Evolutionary conservation across 2,329 filamentous ascomycete genomes (phyloP).

Genomic region (Nigrospora oryzae): DNA sequence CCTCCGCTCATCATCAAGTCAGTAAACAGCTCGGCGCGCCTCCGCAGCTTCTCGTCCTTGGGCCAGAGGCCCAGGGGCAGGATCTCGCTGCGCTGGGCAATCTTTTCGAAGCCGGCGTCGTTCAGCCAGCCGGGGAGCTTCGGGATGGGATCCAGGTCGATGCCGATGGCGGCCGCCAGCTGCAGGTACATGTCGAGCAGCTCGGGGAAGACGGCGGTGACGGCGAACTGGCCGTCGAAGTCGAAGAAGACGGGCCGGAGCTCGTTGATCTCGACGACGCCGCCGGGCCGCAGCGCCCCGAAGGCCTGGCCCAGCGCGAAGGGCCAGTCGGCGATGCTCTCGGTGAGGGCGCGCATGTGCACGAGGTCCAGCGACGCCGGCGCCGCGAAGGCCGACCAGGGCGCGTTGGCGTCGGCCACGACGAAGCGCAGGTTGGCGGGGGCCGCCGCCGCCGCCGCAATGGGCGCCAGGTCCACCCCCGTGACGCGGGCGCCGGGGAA

Average conservation of each 20-base stretch:
- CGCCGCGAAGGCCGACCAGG: slow-evolving; percentile 24
- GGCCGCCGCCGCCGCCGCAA: slow-evolving; percentile 22
- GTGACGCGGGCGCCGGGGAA: slow-evolving; percentile 30
- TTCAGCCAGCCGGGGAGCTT: slow-evolving; percentile 23
- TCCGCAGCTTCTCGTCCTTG: slow-evolving; percentile 26
- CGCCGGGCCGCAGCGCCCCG: slow-evolving; percentile 31
- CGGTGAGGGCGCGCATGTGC: slow-evolving; percentile 33
- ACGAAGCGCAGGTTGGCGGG: slow-evolving; percentile 52
- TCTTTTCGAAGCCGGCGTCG: slow-evolving; percentile 28
- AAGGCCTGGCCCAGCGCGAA: slow-evolving; percentile 25
- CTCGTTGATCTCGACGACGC: slow-evolving; percentile 35
- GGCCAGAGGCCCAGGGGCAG: slow-evolving; percentile 31
- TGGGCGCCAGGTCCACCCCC: slow-evolving; percentile 30
- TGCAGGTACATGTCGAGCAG: slow-evolving; percentile 23
- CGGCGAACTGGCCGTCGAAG: slow-evolving; percentile 23
- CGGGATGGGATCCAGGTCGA: slow-evolving; percentile 31
- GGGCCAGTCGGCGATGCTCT: slow-evolving; percentile 34
- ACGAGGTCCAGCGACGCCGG: slow-evolving; percentile 28
- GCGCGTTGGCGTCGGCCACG: slow-evolving; percentile 48
- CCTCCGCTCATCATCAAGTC: slow-evolving; percentile 24
- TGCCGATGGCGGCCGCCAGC: slow-evolving; percentile 16
- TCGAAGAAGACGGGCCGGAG: slow-evolving; percentile 30
- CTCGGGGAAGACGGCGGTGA: slow-evolving; percentile 22
- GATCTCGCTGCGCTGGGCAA: slow-evolving; percentile 30
- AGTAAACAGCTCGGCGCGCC: slow-evolving; percentile 26